Conservation (phyloP, 2,329 filamentous ascomycete genomes). For the Cladosporium sp. region DNA sequence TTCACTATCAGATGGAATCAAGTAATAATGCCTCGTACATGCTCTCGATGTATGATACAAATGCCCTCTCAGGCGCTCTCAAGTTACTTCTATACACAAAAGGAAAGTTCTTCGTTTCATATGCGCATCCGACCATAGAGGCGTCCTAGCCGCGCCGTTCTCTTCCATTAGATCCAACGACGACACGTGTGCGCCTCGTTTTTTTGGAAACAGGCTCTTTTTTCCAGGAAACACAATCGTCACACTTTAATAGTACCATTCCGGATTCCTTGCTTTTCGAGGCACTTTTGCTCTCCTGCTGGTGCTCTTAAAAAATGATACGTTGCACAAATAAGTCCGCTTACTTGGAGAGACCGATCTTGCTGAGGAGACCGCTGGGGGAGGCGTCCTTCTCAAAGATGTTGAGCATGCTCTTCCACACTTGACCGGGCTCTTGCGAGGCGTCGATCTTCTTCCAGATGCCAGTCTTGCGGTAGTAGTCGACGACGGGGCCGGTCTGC, state of each 20-base stretch:
- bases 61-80: constrained; percentile 5
- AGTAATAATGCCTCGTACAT: background rate
- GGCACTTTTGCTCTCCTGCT: background rate
- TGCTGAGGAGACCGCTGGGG: constrained; percentile 46
- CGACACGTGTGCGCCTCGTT: background rate
- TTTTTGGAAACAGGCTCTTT: background rate
- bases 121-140: background rate
- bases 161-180: constrained; percentile 2
- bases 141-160: background rate
- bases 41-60: constrained; percentile 6
- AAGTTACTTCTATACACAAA: constrained; percentile 11
- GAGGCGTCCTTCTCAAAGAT: constrained; percentile 61
- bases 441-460: constrained; percentile 97
- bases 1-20: no score
- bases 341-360: constrained; percentile 53
- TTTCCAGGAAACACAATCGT: background rate
- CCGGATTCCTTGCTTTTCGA: background rate
- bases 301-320: background rate
- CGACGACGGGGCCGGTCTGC: constrained; percentile 87
- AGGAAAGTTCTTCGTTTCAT: constrained; percentile 11
- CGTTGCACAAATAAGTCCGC: background rate
- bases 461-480: constrained; percentile 94
- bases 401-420: constrained; percentile 88
- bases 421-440: constrained; percentile 89
- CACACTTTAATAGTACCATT: background rate